Percentiles rank a stretch among this genome's conserved stretches.
These are phyloP conservation scores for Camelina laxa DNA, from an alignment of 345 rosid genomes.

Conservation along the genomic window DNA sequence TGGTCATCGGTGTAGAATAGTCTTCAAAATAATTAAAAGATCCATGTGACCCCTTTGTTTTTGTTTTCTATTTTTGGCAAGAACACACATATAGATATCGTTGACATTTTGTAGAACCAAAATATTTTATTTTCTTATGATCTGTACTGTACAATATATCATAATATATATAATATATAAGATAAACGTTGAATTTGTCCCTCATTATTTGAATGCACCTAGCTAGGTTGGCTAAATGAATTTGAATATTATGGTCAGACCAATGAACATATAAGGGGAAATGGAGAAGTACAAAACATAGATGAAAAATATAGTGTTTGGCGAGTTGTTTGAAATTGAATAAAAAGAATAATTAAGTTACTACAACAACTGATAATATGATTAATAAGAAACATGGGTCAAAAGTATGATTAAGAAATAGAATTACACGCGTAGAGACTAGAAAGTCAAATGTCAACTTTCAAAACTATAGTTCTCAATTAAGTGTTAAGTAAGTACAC, in stretches of 20 bases:
- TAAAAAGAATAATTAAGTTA: conserved; percentile 5
- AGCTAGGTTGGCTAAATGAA: background rate
- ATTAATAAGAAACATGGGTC: background rate
- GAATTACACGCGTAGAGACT: conserved; percentile 8
- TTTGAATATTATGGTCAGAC: background rate
- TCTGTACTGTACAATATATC: background rate
- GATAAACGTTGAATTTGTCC: background rate
- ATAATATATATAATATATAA: background rate
- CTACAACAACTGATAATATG: background rate
- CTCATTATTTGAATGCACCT: background rate
- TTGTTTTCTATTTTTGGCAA: background rate
- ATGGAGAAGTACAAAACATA: background rate
- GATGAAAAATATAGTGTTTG: background rate
- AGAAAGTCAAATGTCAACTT: conserved; percentile 29
- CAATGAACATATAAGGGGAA: background rate
- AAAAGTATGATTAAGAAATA: background rate
- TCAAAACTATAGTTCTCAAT: conserved; percentile 27
- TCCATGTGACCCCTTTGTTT: background rate
- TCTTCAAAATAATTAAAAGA: background rate
- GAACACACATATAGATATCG: background rate
- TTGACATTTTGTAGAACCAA: too few species aligned
- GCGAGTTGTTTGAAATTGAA: conserved; percentile 28
- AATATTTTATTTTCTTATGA: background rate
- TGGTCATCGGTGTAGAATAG: background rate
- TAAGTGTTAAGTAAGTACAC: conserved; percentile 30